Evolutionary conservation across 2,329 filamentous ascomycete species (phyloP), one percentile per base, ranked within the genome.

Genomic region (Coniella vitis): DNA sequence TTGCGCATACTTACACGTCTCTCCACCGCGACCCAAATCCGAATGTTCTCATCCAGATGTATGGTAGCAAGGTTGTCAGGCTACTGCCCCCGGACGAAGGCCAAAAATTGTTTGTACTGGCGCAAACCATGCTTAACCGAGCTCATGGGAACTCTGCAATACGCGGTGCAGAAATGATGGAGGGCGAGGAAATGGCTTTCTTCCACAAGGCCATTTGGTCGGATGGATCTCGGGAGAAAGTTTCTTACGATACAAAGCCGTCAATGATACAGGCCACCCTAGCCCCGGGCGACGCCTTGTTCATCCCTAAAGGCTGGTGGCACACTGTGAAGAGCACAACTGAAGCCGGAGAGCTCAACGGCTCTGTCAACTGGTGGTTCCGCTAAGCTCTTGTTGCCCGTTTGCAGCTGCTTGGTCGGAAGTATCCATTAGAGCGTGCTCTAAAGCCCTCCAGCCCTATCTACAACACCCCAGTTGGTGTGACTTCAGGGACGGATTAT

Each of bases 21-120:
- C 71, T 95, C 3, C 93, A 98, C 65, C 80, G 86, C 47, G 93
- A 98, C 60, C 93, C 93, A 0, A 97, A 97, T 59, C 89, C 89
- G 0, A 98, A 98, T 61, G 60, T 96, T 0, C 95, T 97, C 63
- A 80, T 87, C 39, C 93, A 98, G 65, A 65, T 97, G 12, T 80
- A 79, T 14, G 81, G 87, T 4, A 66, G 62, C 45, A 98, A 98
- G 65, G 63, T 69, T 0, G 71, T 96, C 14, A 75, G 90, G n/a
- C 63, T 96, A 12, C 73, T 91, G 50, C 68, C 73, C 4, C 89
- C 90, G 0, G 60, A 66, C 0, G 60, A 71, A 3, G 93, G 93
- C 1, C 69, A 76, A 40, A 65, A 59, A 1, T 62, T 95, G 2
- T 95, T 90, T 62, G 70, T 62, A 9, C 47, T 65, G 2, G 72